These are phyloP conservation scores for Paraconiothyrium sp. DNA, from an alignment of 2,329 filamentous ascomycete species.

Conservation along the genomic window DNA sequence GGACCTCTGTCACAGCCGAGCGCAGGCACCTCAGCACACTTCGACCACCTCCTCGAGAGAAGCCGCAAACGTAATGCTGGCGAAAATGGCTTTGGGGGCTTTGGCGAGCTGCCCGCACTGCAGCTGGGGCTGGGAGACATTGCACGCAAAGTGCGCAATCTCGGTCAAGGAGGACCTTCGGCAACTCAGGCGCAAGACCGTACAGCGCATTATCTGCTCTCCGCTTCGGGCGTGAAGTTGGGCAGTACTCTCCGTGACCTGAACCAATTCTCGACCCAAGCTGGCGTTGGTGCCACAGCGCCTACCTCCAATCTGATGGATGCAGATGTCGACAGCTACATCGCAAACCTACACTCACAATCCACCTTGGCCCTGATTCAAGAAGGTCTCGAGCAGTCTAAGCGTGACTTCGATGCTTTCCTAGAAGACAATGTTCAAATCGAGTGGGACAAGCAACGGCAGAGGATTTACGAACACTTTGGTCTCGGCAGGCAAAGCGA, in stretches of 20 bases:
- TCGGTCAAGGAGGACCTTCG: slow-evolving; percentile 77
- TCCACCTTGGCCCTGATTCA: slow-evolving; percentile 91
- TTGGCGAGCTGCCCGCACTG: slow-evolving; percentile 85
- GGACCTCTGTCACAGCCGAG: slow-evolving; percentile 46
- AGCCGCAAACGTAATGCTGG: slow-evolving; percentile 74
- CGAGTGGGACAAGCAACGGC: slow-evolving; percentile 94
- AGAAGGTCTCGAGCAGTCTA: slow-evolving; percentile 87
- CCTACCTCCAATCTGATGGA: slow-evolving; percentile 56
- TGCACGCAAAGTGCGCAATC: slow-evolving; percentile 75
- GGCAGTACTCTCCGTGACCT: slow-evolving; percentile 87
- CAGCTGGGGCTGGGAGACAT: slow-evolving; percentile 94
- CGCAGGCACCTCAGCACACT: slow-evolving; percentile 63
- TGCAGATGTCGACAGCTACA: slow-evolving; percentile 73
- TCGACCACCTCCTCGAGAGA: slow-evolving; percentile 71
- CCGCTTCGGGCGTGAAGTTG: slow-evolving; percentile 91
- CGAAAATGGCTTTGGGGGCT: slow-evolving; percentile 65
- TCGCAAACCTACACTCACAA: slow-evolving; percentile 87
- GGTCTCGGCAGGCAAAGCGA: slow-evolving; percentile 70
- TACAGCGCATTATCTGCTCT: slow-evolving; percentile 85
- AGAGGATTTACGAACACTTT: slow-evolving; percentile 95
- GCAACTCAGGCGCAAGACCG: slow-evolving; percentile 57
- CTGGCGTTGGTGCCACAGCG: slow-evolving; percentile 69
- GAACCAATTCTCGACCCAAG: slow-evolving; percentile 74
- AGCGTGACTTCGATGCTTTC: slow-evolving; percentile 91
- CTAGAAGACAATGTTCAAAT: slow-evolving; percentile 93